A percentile compares a stretch with the other conserved stretches of the same genome.
Conservation (phyloP, 805 yeast species). For the Starmerella potacharoeniae region DNA sequence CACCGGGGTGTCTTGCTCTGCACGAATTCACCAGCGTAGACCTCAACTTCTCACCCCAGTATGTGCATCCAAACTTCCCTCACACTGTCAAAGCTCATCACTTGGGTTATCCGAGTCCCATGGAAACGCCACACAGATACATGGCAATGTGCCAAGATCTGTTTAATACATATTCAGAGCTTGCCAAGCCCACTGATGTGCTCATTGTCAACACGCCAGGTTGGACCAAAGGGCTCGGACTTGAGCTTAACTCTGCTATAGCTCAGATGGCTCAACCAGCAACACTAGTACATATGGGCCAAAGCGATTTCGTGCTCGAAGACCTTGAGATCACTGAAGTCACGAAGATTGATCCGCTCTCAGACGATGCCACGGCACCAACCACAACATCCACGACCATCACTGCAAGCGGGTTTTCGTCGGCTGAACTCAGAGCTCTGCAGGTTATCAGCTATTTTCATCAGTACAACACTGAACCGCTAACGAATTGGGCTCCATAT, state of each 20-base stretch:
- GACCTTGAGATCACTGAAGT: conserved; percentile 9
- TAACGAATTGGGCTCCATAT: conserved; percentile 28
- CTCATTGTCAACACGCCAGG: conserved; percentile 75
- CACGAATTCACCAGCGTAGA: conserved; percentile 24
- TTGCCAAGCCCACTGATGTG: neutral
- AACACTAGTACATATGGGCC: conserved; percentile 41
- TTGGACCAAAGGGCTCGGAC: conserved; percentile 83
- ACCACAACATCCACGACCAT: conserved; percentile 25
- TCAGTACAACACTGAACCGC: conserved; percentile 22
- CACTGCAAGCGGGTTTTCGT: conserved; percentile 23
- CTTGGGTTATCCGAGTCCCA: conserved; percentile 60
- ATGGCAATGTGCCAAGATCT: conserved; percentile 35
- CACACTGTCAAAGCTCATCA: conserved; percentile 29
- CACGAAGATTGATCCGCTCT: conserved; percentile 1
- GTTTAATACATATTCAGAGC: conserved; percentile 26
- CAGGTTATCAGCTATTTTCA: conserved; percentile 27
- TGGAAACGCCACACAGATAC: conserved; percentile 51
- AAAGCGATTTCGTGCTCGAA: conserved; percentile 24
- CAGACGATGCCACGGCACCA: neutral
- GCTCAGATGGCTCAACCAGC: conserved; percentile 38
- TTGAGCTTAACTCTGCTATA: conserved; percentile 46
- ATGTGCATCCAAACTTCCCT: conserved; percentile 25
- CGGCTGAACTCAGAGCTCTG: conserved; percentile 22
- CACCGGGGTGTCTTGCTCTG: conserved; percentile 60
- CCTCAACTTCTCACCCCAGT: conserved; percentile 34